Evolutionary conservation across 306 rosid species (phyloP), one percentile per base, ranked within the genome.

Genomic region (Calophaca sinica): DNA sequence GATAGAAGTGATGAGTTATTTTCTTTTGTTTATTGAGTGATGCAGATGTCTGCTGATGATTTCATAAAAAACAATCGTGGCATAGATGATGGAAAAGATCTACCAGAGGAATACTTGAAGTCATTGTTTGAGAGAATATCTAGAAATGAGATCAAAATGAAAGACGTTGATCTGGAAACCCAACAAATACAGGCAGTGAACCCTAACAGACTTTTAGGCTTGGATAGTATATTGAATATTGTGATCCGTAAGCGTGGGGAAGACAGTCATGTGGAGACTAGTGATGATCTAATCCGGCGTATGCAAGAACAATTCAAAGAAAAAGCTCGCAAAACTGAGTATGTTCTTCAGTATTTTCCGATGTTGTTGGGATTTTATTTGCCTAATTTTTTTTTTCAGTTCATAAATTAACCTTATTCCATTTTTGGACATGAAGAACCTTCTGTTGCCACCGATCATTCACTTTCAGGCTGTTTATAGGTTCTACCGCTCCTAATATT

Each of bases 221-320:
- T 96, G 88, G 99, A 96, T 76, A 83, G 90, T 72, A 92, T 96
- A 84, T 82, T 96, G 83, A 96, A 96, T 83, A 92, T 96, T 81
- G 99, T 90, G 87, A 86, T 96, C 50, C 99, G 91, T 58, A 96
- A 90, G 86, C 87, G 97, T 52, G 90, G 91, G 51, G 94, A 90
- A 61, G 98, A 88, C 83, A 87, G 81, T 79, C 77, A 86, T 82
- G 82, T 96, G 96, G 99, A 76, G 78, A 92, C 98, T 75, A 96
- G 98, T 68, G 96, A 96, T 64, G 99, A 92, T 88, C 90, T 92
- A 72, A 92, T 92, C 49, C 90, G 90, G 70, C 96, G 84, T 77
- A 96, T 96, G 99, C 99, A 96, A 82, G 97, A 96, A 74, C 98
- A 96, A 70, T 96, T 96, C 79, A 90, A 93, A 86, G 99, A 96